Conservation (phyloP, 352 stramenopile genomes). For the Pythium guiyangense region DNA sequence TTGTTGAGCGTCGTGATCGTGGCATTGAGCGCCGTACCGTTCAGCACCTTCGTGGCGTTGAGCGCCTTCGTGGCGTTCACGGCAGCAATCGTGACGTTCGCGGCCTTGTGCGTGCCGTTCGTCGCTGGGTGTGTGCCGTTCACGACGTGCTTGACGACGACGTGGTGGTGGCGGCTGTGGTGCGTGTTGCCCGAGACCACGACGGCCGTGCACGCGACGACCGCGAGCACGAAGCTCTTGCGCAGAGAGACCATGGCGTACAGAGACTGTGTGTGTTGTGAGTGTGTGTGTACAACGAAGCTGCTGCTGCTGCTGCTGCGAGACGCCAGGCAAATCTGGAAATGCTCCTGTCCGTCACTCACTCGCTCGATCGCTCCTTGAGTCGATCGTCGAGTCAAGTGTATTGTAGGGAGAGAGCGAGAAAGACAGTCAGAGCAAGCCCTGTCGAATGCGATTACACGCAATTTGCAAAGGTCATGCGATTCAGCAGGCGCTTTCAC, state of each 20-base stretch:
- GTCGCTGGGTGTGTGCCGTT: slow-evolving; percentile 1
- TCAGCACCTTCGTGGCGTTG: too few species aligned
- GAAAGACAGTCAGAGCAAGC: not conserved
- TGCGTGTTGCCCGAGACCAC: slow-evolving; percentile 6
- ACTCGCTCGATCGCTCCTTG: too few species aligned
- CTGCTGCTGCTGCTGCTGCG: too few species aligned
- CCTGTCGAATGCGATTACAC: too few species aligned
- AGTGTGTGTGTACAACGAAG: not conserved
- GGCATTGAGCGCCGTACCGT: too few species aligned
- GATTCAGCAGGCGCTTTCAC: too few species aligned
- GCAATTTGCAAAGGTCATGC: too few species aligned
- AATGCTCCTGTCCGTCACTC: not conserved
- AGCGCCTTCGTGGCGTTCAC: slow-evolving; percentile 1
- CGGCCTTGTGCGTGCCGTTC: slow-evolving; percentile 5
- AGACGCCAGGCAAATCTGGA: slow-evolving; percentile 3
- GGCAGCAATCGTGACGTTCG: slow-evolving; percentile 15
- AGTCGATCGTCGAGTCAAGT: too few species aligned
- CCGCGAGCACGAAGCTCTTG: slow-evolving; percentile 9
- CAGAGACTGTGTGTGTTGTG: too few species aligned
- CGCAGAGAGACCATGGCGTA: slow-evolving; percentile 8
- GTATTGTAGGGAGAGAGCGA: too few species aligned
- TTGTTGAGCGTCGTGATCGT: not conserved
- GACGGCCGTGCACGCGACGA: slow-evolving; percentile 8
- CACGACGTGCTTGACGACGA: slow-evolving; percentile 6
- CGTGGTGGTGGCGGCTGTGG: slow-evolving; percentile 14